Conservation (phyloP, 139 green algal species). For the Tetradesmus lagerheimii region DNA sequence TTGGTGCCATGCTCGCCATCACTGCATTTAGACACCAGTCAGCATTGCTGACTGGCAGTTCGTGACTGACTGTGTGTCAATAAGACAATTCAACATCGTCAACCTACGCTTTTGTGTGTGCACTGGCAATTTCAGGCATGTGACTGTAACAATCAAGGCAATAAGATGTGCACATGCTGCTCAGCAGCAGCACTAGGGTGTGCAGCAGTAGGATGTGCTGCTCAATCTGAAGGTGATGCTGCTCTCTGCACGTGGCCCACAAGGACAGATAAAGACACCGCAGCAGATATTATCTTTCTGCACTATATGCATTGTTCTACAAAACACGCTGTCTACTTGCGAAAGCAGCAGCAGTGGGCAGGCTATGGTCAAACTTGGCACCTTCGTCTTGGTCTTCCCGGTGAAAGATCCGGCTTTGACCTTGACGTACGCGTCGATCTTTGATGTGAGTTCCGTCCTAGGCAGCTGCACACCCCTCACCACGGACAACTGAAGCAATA, state of each 20-base stretch:
- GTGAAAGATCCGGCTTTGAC: neutral
- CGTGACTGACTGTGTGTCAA: too few species aligned
- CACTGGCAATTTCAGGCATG: too few species aligned
- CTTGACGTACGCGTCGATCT: slow-evolving; percentile 38
- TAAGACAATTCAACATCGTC: too few species aligned
- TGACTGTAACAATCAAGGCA: too few species aligned
- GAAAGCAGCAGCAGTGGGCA: neutral
- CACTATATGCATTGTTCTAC: too few species aligned
- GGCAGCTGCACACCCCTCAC: slow-evolving; percentile 4
- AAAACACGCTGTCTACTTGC: neutral
- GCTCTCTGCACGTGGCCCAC: neutral
- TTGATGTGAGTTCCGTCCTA: slow-evolving; percentile 5
- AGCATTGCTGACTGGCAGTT: too few species aligned
- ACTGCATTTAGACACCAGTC: too few species aligned
- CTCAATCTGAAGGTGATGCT: neutral
- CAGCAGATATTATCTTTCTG: neutral
- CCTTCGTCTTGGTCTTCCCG: slow-evolving; percentile 7
- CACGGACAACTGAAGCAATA: neutral
- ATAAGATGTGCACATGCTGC: neutral
- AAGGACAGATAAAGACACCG: neutral
- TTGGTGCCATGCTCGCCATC: too few species aligned
- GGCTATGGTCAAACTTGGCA: neutral
- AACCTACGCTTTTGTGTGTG: too few species aligned
- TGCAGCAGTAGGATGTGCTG: neutral
- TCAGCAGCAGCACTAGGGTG: too few species aligned